Evolutionary conservation across 257 asterid genomes (phyloP), one percentile per base, ranked within the genome.

Genomic region (Linaria vulgaris): DNA sequence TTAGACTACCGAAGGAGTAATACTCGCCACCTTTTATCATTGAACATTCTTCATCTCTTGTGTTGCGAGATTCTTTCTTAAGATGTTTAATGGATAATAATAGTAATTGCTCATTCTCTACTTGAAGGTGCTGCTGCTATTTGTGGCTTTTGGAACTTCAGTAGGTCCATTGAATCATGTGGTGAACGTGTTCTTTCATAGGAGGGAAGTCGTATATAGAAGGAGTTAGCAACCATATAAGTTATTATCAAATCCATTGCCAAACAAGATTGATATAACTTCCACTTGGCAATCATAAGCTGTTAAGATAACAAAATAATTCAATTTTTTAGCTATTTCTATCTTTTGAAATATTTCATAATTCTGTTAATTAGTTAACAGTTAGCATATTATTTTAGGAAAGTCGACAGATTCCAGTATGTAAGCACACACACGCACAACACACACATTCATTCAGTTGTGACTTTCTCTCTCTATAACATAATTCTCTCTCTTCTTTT

Each of bases 191-290:
- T 87, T 74, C 86, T 88, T 73, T 80, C 96, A 37, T 66, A 83
- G 79, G 80, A 85, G 56, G 96, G 96, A 73, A 91, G 83, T 67
- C 82, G 86, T 49, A 60, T 91, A 56, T 95, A 91, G 78, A 72
- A 52, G 66, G 95, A 80, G 70, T 56, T 91, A 68, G 92, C 84
- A 47, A 64, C 44, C 61, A 52, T 82, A 96, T 91, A 80, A 46
- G 90, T 78, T 75, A 57, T 69, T 59, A 45, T 61, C 15, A 51
- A 23, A 55, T 21, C 55, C 57, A 27, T 4, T 69, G 15, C n/a
- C n/a, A 15, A 41, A 58, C 11, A 50, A 37, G 17, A 46, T 27
- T 37, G 37, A 5, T 56, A 6, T 12, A 14, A 12, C 23, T 51
- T 20, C 10, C 60, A 46, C 23, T 39, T 25, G 43, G 24, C 67